phyloP scores from a whole-genome alignment of 495 filamentous ascomycete genomes.

The Penicillium manginii region DNA sequence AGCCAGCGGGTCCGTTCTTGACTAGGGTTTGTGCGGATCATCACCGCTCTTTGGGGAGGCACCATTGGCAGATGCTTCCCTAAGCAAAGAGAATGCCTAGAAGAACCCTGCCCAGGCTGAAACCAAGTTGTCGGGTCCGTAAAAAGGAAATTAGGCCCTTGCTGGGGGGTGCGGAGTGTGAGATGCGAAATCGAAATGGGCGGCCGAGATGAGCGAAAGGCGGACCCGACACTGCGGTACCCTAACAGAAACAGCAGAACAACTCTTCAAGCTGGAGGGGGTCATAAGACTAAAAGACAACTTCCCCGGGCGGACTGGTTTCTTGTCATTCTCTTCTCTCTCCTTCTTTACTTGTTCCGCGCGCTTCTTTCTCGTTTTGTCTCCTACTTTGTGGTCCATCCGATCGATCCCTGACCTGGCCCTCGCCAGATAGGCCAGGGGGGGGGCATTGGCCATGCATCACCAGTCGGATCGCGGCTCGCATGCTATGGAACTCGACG shows the following conservation, averaged over 20 bases:
- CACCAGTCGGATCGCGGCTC: slow-evolving; percentile 13
- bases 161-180: neutral
- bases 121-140: slow-evolving; percentile 14
- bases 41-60: neutral
- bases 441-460: slow-evolving; percentile 17
- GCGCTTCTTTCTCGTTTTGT: neutral
- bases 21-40: slow-evolving; percentile 22
- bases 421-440: neutral
- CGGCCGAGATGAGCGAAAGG: neutral
- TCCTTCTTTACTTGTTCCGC: slow-evolving; percentile 4
- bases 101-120: slow-evolving; percentile 9
- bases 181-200: neutral
- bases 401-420: slow-evolving; percentile 1
- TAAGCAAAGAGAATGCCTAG: slow-evolving; percentile 3
- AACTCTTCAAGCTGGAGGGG: slow-evolving; percentile 23
- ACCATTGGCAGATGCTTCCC: slow-evolving; percentile 7
- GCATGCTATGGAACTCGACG: slow-evolving; percentile 37
- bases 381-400: neutral
- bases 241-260: slow-evolving; percentile 21
- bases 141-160: neutral
- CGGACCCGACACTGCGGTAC: slow-evolving; percentile 22
- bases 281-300: slow-evolving; percentile 29
- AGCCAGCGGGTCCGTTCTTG: neutral
- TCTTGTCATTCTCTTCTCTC: too few relatives aligned
- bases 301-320: too few relatives aligned